Evolutionary conservation across 768 basidiomycete species (phyloP), one percentile per base, ranked within the genome.

Genomic region (Russula dissimulans): DNA sequence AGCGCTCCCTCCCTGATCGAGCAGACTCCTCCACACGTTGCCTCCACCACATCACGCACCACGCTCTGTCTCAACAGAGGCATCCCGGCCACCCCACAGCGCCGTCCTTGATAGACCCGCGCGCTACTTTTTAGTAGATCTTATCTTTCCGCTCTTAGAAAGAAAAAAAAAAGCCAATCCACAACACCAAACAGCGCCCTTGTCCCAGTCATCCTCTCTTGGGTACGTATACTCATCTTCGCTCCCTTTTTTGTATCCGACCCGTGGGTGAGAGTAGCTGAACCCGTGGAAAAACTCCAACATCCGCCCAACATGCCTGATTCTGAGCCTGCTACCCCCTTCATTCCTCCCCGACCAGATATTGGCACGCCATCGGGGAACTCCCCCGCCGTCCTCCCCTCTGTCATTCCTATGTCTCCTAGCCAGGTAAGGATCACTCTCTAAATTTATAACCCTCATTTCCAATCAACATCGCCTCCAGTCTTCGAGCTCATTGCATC

Each of bases 331-430:
- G 55, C 54, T 5, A 65, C 70, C 5, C 71, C 72, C 17, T 70
- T 73, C 47, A 70, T 73, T 39, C 72, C 72, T 38, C 71, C 70
- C 26, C 65, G 64, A 22, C 70, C 71, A 9, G 67, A 67, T 5
- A 39, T 69, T 29, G 41, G 54, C 6, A 55, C 43, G 15, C 62
- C 55, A 18, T 61, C 65, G 29, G 66, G 67, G 15, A 59, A 58
- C 14, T 64, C 68, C n/a, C 59, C 67, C 9, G 59, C 62, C 17
- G 53, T 66, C 12, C 57, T 64, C 12, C 64, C 69, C 5, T 63
- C 69, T 2, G 71, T 71, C 26, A 60, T 73, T 22, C 71, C 72
- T 0, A 67, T 68, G 18, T 67, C 69, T 17, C 50, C 58, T 26
- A 44, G 56, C 41, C 61, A 55, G 57, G 65, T 61, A 42, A 36